A percentile compares a stretch with the other conserved stretches of the same genome.
These are phyloP conservation scores for Camelina neglecta DNA, from an alignment of 345 rosid species.

Conservation along the genomic window DNA sequence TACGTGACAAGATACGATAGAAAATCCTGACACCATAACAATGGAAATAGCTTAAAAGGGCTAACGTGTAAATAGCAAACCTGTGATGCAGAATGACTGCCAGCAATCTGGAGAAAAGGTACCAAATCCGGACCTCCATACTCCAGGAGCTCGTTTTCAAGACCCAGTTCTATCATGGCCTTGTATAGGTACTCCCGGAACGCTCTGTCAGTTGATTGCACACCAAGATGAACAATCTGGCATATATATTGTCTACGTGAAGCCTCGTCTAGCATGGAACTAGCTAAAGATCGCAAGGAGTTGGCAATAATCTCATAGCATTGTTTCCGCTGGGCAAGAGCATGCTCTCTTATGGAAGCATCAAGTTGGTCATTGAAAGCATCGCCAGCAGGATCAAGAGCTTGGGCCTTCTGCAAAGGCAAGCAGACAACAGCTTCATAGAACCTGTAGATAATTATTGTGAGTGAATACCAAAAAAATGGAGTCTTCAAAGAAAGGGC, in stretches of 20 bases:
- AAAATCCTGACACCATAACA: constrained; percentile 19
- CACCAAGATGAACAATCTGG: constrained; percentile 96
- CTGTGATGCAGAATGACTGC: constrained; percentile 70
- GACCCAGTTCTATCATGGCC: constrained; percentile 85
- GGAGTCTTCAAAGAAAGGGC: constrained; percentile 9
- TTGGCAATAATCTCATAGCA: constrained; percentile 86
- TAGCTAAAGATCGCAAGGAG: constrained; percentile 72
- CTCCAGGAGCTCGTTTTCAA: constrained; percentile 93
- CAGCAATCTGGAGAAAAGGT: constrained; percentile 90
- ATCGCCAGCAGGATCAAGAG: constrained; percentile 92
- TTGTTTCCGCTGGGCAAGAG: constrained; percentile 79
- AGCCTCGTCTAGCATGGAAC: constrained; percentile 67
- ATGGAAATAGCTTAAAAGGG: constrained; percentile 15
- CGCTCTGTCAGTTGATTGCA: constrained; percentile 86
- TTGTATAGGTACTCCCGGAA: constrained; percentile 86
- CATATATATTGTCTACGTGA: constrained; percentile 75
- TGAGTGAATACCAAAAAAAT: constrained; percentile 18
- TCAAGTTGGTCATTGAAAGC: constrained; percentile 93
- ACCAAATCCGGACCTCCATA: constrained; percentile 97
- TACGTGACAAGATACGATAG: background rate
- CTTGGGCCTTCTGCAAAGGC: constrained; percentile 92
- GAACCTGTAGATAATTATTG: constrained; percentile 62
- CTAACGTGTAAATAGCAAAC: constrained; percentile 45
- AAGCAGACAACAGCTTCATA: constrained; percentile 97
- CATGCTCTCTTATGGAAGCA: constrained; percentile 68